Conservation (phyloP, 1,284 basidiomycete species). For the Rhodotorula sp. region DNA sequence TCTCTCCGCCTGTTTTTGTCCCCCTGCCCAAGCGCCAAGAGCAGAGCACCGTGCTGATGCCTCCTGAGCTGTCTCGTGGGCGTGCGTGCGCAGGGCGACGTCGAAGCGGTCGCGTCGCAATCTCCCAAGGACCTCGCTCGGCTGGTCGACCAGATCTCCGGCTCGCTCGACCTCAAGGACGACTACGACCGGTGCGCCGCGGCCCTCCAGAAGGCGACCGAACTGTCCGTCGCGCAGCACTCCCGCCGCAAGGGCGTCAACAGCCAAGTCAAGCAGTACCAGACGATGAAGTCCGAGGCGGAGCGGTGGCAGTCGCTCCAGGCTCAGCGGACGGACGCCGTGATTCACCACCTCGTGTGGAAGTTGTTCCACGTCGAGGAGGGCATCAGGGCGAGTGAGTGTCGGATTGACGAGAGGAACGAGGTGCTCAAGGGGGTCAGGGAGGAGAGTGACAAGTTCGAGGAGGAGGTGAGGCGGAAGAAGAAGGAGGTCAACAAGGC, state of each 20-base stretch:
- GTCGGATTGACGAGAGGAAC: conserved; percentile 69
- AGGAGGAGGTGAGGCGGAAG: conserved; percentile 69
- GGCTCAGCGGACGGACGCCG: conserved; percentile 70
- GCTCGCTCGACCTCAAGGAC: conserved; percentile 75
- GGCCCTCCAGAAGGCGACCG: conserved; percentile 83
- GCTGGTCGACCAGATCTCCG: conserved; percentile 93
- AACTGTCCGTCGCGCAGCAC: conserved; percentile 90
- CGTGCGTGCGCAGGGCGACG: conserved; percentile 68
- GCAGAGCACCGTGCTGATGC: too few relatives aligned
- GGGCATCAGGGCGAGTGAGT: conserved; percentile 67
- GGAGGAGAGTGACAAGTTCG: conserved; percentile 60
- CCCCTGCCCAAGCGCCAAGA: too few relatives aligned
- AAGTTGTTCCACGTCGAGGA: conserved; percentile 86
- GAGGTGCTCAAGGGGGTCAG: conserved; percentile 65
- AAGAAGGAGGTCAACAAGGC: conserved; percentile 76
- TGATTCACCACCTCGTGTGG: conserved; percentile 80
- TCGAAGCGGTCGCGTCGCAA: conserved; percentile 95
- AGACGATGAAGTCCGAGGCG: conserved; percentile 92
- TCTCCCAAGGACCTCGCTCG: conserved; percentile 83
- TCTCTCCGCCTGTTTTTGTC: too few relatives aligned
- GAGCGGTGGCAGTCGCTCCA: conserved; percentile 79
- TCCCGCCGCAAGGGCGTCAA: conserved; percentile 88
- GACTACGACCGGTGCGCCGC: conserved; percentile 89
- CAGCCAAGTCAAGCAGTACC: conserved; percentile 94
- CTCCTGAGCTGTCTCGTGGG: too few relatives aligned